Conservation (phyloP, 2,329 filamentous ascomycete genomes). For the Penicillium sp. region DNA sequence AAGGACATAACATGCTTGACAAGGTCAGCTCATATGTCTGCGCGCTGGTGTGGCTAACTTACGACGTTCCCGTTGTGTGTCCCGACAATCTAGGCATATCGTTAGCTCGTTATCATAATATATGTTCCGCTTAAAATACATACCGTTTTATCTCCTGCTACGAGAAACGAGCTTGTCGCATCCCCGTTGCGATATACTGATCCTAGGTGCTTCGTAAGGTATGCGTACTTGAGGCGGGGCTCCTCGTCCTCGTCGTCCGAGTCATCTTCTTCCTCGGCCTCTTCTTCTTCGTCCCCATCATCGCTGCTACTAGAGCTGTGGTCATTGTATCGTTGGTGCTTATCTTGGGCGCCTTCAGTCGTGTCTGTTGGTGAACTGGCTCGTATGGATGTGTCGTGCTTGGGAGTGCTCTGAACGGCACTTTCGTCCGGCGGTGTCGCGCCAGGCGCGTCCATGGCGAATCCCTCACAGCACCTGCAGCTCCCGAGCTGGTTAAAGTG, state of each 20-base stretch:
- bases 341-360: conserved; percentile 14
- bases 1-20: conserved; percentile 77
- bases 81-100: conserved; percentile 67
- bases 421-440: conserved; percentile 28
- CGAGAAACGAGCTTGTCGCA: conserved; percentile 85
- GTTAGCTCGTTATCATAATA: conserved; percentile 29
- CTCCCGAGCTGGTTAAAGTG: conserved; percentile 18
- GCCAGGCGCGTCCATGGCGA: conserved; percentile 42
- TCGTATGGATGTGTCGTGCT: conserved; percentile 20
- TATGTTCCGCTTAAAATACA: conserved; percentile 18
- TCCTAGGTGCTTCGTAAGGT: conserved; percentile 75
- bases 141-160: conserved; percentile 96
- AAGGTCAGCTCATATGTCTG: conserved; percentile 16
- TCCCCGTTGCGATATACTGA: conserved; percentile 91
- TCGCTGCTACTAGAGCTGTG: conserved; percentile 24
- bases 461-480: conserved; percentile 28
- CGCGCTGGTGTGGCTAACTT: conserved; percentile 40
- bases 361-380: conserved; percentile 18
- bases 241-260: conserved; percentile 89
- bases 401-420: conserved; percentile 20
- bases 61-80: conserved; percentile 97
- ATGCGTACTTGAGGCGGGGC: conserved; percentile 87
- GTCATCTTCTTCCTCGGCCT: conserved; percentile 65
- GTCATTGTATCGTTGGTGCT: conserved; percentile 19
- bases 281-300: conserved; percentile 41